phyloP scores from a whole-genome alignment of 345 rosid genomes.

The Citropsis articulata region DNA sequence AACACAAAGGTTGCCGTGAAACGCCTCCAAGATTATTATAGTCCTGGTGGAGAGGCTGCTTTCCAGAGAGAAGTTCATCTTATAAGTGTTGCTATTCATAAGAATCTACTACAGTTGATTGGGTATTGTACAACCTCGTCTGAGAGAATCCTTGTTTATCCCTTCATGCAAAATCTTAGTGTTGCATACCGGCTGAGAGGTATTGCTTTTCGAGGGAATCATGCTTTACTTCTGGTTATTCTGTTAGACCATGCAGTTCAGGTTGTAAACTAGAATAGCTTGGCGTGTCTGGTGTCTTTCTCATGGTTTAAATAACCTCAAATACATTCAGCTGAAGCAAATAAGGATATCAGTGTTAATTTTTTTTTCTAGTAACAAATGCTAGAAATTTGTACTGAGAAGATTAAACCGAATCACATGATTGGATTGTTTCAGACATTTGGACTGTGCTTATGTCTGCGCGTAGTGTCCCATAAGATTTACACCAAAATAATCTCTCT shows the following conservation, averaged over 20 bases:
- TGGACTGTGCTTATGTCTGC: neutral
- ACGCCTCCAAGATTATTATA: conserved; percentile 68
- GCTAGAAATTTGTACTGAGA: neutral
- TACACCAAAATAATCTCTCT: neutral
- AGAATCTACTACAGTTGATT: conserved; percentile 73
- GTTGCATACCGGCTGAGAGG: conserved; percentile 83
- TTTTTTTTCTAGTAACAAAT: neutral
- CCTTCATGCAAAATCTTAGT: conserved; percentile 86
- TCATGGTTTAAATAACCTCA: too few species aligned
- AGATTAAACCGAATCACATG: neutral
- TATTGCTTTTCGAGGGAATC: conserved; percentile 19
- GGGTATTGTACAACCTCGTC: conserved; percentile 75
- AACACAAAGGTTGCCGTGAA: conserved; percentile 75
- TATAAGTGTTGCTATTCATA: conserved; percentile 82
- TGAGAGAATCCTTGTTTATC: conserved; percentile 86
- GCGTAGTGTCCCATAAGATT: neutral
- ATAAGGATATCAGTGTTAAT: too few species aligned
- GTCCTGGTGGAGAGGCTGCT: conserved; percentile 88
- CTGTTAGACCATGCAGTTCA: neutral
- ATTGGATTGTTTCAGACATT: neutral
- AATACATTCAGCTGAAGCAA: neutral
- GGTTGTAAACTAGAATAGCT: neutral
- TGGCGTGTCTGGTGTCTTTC: too few species aligned
- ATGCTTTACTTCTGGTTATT: neutral
- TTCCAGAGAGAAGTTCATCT: conserved; percentile 79